These are phyloP conservation scores for Syncephalis fuscata DNA, from an alignment of 371 early-diverging fungal species.

Conservation along the genomic window DNA sequence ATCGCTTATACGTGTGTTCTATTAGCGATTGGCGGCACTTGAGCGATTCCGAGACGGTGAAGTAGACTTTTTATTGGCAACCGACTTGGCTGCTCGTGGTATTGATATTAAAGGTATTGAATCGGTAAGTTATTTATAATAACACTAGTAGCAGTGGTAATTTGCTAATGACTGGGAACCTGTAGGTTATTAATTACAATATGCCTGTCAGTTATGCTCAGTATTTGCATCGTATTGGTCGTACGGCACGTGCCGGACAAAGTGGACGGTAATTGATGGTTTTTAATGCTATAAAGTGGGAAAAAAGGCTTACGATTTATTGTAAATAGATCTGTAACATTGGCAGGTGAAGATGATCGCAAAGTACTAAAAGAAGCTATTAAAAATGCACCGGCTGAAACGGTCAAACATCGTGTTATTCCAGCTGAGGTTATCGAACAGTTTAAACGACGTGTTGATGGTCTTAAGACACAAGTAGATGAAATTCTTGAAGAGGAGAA, in stretches of 20 bases:
- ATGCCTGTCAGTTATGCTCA: constrained; percentile 92
- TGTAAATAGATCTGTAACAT: constrained; percentile 44
- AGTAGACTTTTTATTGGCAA: constrained; percentile 86
- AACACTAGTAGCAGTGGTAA: no score
- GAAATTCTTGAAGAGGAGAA: constrained; percentile 73
- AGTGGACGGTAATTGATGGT: constrained; percentile 45
- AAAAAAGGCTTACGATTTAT: not conserved
- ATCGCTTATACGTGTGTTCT: no score
- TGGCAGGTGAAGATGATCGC: constrained; percentile 86
- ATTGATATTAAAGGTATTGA: constrained; percentile 97
- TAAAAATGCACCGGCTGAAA: constrained; percentile 52
- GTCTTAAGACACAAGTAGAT: constrained; percentile 44
- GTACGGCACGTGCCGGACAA: constrained; percentile 96
- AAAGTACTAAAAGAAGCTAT: constrained; percentile 86
- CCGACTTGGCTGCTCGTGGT: constrained; percentile 99
- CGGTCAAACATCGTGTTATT: constrained; percentile 78
- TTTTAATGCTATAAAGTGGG: constrained; percentile 11
- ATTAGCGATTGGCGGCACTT: constrained; percentile 66
- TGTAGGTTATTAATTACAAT: constrained; percentile 93
- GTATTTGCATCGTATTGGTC: constrained; percentile 98
- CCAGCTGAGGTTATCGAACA: constrained; percentile 53
- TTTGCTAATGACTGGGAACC: no score
- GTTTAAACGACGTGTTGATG: constrained; percentile 49
- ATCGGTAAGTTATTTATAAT: constrained; percentile 16
- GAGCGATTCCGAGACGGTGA: constrained; percentile 78